A percentile compares a stretch with the other conserved stretches of the same genome.
Conservation (phyloP, 108 stramenopile species). For the Discostella stelligeroides region DNA sequence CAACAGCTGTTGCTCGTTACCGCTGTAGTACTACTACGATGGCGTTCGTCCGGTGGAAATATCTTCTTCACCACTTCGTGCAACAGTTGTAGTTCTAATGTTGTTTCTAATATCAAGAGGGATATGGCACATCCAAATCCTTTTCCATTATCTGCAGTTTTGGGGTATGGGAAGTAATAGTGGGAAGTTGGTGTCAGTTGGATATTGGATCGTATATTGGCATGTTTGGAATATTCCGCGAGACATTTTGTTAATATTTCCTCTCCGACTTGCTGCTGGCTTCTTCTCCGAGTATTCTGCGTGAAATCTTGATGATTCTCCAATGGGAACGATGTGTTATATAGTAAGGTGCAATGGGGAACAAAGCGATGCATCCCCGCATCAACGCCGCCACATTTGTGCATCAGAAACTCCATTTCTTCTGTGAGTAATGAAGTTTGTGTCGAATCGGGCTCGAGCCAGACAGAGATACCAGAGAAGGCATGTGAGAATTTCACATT, state of each 20-base stretch:
- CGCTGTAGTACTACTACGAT: constrained; percentile 12
- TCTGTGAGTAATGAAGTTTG: constrained; percentile 13
- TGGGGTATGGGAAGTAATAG: constrained; percentile 57
- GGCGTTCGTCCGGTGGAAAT: constrained; percentile 56
- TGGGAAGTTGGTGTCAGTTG: constrained; percentile 29
- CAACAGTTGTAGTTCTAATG: constrained; percentile 15
- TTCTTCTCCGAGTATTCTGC: neutral
- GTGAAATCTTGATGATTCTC: neutral
- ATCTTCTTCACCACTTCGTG: constrained; percentile 27
- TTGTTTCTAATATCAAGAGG: constrained; percentile 32
- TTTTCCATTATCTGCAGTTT: constrained; percentile 44
- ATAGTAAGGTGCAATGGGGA: constrained; percentile 55
- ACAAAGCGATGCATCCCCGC: constrained; percentile 22
- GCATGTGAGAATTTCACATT: constrained; percentile 27
- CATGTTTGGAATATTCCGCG: constrained; percentile 1
- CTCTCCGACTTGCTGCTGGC: constrained; percentile 14
- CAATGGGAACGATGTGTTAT: constrained; percentile 32
- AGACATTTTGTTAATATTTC: constrained; percentile 31
- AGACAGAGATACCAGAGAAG: constrained; percentile 43
- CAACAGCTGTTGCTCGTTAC: neutral
- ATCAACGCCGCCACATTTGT: constrained; percentile 33
- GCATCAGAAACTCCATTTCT: constrained; percentile 28
- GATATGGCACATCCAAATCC: constrained; percentile 53
- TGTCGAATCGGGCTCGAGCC: constrained; percentile 41
- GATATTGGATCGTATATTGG: neutral